Evolutionary conservation across 2,329 filamentous ascomycete species (phyloP), one percentile per base, ranked within the genome.

Genomic region (Ceratocystis colombiana): DNA sequence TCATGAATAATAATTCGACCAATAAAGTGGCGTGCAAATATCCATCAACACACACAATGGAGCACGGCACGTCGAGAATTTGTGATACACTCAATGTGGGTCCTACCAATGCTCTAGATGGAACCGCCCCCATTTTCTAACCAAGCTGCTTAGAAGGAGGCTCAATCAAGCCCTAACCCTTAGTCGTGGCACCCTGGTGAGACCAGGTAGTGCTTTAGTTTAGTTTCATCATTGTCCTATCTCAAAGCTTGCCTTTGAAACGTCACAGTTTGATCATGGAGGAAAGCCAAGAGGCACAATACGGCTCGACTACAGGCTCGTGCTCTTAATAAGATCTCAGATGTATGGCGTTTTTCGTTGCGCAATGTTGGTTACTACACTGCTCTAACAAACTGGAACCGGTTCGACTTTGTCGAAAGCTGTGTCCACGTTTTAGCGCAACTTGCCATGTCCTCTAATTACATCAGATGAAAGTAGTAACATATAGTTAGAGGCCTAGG

Each of bases 171-270:
- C 55, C 55, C 55, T 59, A 59, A n/a, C 25, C 53, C 48, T 53
- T 53, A 59, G 3, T 4, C 0, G 8, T n/a, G 17, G 25, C 28
- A 59, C 28, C 28, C 55, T 37, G 53, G 10, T 33, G 25, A 57
- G 53, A 33, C 53, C n/a, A 8, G 17, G 5, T 17, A 5, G 12
- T 30, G 28, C 28, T 30, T n/a, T 59, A 4, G 28, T 37, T n/a
- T 22, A 53, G 55, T 59, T 59, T 59, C 55, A 59, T 37, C 55
- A 6, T 33, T 5, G 2, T 59, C n/a, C 55, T 59, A 59, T 59
- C 20, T 20, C 7, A n/a, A 59, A 15, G 28, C 55, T 30, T 37
- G 12, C 6, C 15, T 33, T 57, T 57, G 53, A 57, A 57, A 57
- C 53, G 17, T 37, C 28, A 37, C 25, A 59, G 55, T 59, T n/a